These are phyloP conservation scores for Bipolaris victoriae DNA, from an alignment of 2,329 filamentous ascomycete species.

Conservation along the genomic window DNA sequence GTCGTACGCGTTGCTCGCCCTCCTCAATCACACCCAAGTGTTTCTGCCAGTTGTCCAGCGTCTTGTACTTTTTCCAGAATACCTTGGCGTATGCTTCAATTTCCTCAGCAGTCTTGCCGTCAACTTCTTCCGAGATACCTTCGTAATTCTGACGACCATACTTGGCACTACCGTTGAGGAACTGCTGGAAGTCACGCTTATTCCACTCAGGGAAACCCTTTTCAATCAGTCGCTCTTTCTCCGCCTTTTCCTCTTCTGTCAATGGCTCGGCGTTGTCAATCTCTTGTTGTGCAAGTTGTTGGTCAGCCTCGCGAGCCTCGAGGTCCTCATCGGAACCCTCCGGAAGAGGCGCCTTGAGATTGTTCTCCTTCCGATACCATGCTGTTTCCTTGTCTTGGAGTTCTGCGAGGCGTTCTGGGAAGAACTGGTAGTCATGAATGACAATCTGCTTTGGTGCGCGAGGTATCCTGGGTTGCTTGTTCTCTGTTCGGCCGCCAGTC, in stretches of 20 bases:
- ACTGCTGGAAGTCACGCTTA: slow-evolving; percentile 96
- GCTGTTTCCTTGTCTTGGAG: slow-evolving; percentile 97
- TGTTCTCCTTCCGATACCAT: slow-evolving; percentile 93
- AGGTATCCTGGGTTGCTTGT: slow-evolving; percentile 93
- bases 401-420: slow-evolving; percentile 80
- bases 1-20: slow-evolving; percentile 86
- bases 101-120: slow-evolving; percentile 84
- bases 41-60: slow-evolving; percentile 88
- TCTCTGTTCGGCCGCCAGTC: slow-evolving; percentile 77
- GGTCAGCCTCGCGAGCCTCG: slow-evolving; percentile 84
- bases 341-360: slow-evolving; percentile 87
- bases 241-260: slow-evolving; percentile 85
- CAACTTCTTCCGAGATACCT: slow-evolving; percentile 85
- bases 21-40: slow-evolving; percentile 88
- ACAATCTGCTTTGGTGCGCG: slow-evolving; percentile 89
- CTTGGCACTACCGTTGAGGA: slow-evolving; percentile 92
- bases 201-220: slow-evolving; percentile 96
- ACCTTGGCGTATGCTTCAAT: slow-evolving; percentile 91
- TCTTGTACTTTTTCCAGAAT: slow-evolving; percentile 94
- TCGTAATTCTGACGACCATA: slow-evolving; percentile 87
- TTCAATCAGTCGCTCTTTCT: slow-evolving; percentile 80
- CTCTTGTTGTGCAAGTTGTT: slow-evolving; percentile 84
- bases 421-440: slow-evolving; percentile 98
- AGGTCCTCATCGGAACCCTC: slow-evolving; percentile 89
- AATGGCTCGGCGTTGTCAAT: slow-evolving; percentile 90